These are phyloP conservation scores for Erysimum cheiranthoides DNA, from an alignment of 345 rosid genomes.

Conservation along the genomic window DNA sequence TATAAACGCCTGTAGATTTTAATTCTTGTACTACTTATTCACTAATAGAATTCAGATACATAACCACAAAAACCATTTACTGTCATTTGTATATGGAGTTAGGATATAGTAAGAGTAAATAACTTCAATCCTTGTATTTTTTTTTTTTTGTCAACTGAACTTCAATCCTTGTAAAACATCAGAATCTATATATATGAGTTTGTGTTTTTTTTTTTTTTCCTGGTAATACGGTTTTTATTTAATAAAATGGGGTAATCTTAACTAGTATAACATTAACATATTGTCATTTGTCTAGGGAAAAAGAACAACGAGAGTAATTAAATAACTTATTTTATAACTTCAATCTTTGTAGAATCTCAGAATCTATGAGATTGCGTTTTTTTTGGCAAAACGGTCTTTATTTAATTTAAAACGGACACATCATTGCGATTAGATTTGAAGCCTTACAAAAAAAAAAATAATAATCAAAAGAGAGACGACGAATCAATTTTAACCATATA, in stretches of 20 bases:
- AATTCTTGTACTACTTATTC: not conserved
- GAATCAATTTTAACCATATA: not conserved
- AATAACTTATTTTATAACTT: not conserved
- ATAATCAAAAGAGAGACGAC: not conserved
- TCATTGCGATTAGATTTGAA: not conserved
- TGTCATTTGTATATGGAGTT: not conserved
- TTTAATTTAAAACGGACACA: not conserved
- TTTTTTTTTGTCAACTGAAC: no score
- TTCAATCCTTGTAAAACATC: not conserved
- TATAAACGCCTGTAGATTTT: not conserved
- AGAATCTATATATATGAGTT: not conserved
- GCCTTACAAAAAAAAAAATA: not conserved
- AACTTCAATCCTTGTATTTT: not conserved
- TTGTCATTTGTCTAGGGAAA: no score
- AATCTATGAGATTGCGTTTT: not conserved
- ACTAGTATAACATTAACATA: no score
- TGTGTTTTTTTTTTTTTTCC: no score
- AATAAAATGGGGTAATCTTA: no score
- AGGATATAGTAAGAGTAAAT: not conserved
- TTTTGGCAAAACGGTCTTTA: not conserved
- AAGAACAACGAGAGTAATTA: no score
- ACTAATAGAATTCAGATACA: not conserved
- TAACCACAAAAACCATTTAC: not conserved
- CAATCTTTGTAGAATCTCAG: not conserved
- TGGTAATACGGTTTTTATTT: no score